Base-by-base conservation (phyloP, 2,329 filamentous ascomycete species). In the Hymenoscyphus fructigenus region DNA sequence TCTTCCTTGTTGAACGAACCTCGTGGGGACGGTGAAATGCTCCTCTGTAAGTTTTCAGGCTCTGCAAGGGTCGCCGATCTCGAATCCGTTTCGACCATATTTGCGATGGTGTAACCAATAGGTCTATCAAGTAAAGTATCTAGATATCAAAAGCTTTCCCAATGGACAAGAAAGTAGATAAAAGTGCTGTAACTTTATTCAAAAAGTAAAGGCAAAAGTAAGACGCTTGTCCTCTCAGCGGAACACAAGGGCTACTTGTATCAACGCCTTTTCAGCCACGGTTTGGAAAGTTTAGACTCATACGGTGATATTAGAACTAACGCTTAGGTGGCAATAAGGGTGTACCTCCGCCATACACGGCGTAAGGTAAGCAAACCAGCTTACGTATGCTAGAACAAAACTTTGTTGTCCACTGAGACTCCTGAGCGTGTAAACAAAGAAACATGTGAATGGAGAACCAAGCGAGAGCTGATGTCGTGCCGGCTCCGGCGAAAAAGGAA, bases 1-100 rank as follows among this genome's bases (percentile, higher is more conserved):
- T 70, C 66, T 15, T 68, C 66, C 38, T 62, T 62, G 44, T 60
- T 65, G 61, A 69, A 44, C 14, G 68, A 70, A 23, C 29, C 57
- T 4, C 28, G 55, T 12, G 70, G 66, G 32, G 70, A 68, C 7
- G 68, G 65, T 0, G 69, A 62, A 15, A 44, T 38, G 53, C 65
- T 70, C 65, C 66, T 67, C 7, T 63, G 67, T 7, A 63, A 56
- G 14, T 73, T 68, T 15, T 72, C 68, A 41, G 68, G 67, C 15
- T 70, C 69, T 17, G 65, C 64, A 1, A 71, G 60, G 3, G 70
- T 72, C 50, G 57, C 60, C 59, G 69, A 59, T 65, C 67, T 67
- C 9, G 69, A 70, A 63, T 72, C 69, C 14, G 29, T 23, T 12
- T 59, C 61, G n/a, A 32, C 32, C 61, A 63, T 63, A 9, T 20